These are phyloP conservation scores for Neurospora sublineolata DNA, from an alignment of 495 filamentous ascomycete genomes.

Conservation along the genomic window DNA sequence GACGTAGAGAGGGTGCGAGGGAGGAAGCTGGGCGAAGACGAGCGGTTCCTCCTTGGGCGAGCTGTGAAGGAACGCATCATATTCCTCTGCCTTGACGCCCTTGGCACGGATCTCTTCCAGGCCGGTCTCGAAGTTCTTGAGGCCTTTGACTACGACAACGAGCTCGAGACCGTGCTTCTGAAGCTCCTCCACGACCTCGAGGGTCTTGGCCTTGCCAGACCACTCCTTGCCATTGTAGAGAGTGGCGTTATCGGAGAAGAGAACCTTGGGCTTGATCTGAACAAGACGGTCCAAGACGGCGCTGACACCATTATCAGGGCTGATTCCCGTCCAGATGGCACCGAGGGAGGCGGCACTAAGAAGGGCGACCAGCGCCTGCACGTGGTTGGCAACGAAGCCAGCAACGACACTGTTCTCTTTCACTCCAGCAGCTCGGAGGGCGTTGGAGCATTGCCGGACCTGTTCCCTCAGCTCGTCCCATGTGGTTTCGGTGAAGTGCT, in stretches of 20 bases:
- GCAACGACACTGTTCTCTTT: constrained; percentile 62
- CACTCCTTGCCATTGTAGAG: constrained; percentile 83
- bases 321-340: constrained; percentile 84
- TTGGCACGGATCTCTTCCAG: constrained; percentile 32
- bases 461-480: constrained; percentile 73
- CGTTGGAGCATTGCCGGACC: constrained; percentile 60
- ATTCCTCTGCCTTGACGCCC: constrained; percentile 39
- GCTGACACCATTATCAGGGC: constrained; percentile 64
- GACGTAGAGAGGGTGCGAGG: constrained; percentile 82
- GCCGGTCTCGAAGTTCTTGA: constrained; percentile 36
- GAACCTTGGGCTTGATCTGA: constrained; percentile 68
- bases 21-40: constrained; percentile 59
- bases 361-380: constrained; percentile 75
- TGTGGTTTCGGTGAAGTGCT: constrained; percentile 51
- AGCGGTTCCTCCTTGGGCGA: constrained; percentile 31
- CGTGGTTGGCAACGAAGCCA: constrained; percentile 81
- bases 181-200: constrained; percentile 55
- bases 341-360: constrained; percentile 68
- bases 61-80: constrained; percentile 26
- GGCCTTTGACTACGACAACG: constrained; percentile 60
- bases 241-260: constrained; percentile 79
- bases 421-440: constrained; percentile 53
- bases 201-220: constrained; percentile 56
- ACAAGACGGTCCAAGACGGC: constrained; percentile 67
- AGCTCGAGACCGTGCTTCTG: constrained; percentile 45